phyloP scores from a whole-genome alignment of 148 eudicot genomes.

The Vaccinium corymbosum region DNA sequence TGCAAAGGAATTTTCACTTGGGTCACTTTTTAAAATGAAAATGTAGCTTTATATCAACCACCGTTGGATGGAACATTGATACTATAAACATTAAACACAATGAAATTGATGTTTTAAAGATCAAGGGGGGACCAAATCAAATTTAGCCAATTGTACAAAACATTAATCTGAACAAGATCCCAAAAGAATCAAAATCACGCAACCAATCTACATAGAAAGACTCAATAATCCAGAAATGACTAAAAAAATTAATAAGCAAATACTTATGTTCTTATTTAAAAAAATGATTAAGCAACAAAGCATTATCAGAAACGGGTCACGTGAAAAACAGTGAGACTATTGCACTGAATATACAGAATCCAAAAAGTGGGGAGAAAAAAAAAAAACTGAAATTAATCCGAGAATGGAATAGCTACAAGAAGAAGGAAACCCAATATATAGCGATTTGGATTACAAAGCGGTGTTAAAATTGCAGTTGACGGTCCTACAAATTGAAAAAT shows the following conservation, averaged over 20 bases:
- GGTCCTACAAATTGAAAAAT: neutral
- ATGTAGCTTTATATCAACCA: neutral
- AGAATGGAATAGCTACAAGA: neutral
- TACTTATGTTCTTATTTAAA: neutral
- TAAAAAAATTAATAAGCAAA: neutral
- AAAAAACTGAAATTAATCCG: neutral
- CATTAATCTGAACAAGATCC: conserved; percentile 1
- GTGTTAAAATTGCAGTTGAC: neutral
- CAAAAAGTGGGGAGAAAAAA: neutral
- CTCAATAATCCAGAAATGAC: neutral
- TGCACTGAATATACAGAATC: neutral
- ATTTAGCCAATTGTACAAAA: neutral
- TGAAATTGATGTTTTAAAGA: neutral
- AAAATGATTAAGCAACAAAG: neutral
- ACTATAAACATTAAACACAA: neutral
- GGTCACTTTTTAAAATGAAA: neutral
- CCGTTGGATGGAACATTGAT: neutral
- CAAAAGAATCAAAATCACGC: neutral
- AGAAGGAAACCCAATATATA: neutral
- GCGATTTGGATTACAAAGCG: neutral
- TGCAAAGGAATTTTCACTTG: neutral
- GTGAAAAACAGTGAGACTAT: neutral
- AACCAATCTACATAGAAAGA: neutral
- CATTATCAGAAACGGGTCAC: neutral
- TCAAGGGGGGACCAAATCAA: neutral